Evolutionary conservation across 2,329 filamentous ascomycete genomes (phyloP).

Genomic region (Aureobasidium sp.): DNA sequence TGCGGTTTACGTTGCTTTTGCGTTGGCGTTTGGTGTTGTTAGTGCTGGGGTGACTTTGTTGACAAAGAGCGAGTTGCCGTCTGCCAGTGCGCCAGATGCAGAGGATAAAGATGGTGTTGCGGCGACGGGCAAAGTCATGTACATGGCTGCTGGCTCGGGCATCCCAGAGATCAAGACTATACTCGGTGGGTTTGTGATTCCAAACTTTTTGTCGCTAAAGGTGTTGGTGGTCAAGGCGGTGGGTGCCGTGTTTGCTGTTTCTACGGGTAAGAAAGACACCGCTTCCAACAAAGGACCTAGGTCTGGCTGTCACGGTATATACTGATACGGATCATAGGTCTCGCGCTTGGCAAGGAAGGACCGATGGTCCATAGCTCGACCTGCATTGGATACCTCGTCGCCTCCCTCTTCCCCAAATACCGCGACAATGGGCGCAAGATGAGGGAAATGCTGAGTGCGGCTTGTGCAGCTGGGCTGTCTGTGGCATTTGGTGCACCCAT

Average conservation of each 20-base stretch:
- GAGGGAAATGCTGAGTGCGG: slow-evolving; percentile 52
- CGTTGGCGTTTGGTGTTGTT: slow-evolving; percentile 44
- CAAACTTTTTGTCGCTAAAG: slow-evolving; percentile 49
- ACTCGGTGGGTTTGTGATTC: slow-evolving; percentile 54
- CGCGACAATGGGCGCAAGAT: slow-evolving; percentile 51
- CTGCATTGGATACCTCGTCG: slow-evolving; percentile 50
- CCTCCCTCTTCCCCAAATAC: slow-evolving; percentile 49
- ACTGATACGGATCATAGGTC: slow-evolving; percentile 31
- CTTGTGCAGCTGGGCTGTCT: slow-evolving; percentile 51
- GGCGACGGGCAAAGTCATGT: slow-evolving; percentile 46
- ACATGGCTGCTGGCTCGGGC: slow-evolving; percentile 52
- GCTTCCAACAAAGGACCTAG: too few species aligned
- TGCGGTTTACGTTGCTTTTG: slow-evolving; percentile 44
- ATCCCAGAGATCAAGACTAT: slow-evolving; percentile 59
- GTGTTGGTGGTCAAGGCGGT: slow-evolving; percentile 52
- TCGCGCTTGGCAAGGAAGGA: slow-evolving; percentile 57
- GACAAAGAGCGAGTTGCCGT: slow-evolving; percentile 44
- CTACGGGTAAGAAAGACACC: slow-evolving; percentile 35
- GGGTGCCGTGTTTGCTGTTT: slow-evolving; percentile 53
- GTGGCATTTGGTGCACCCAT: slow-evolving; percentile 58
- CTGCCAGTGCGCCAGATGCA: slow-evolving; percentile 29
- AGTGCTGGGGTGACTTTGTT: slow-evolving; percentile 45
- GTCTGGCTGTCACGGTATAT: not conserved
- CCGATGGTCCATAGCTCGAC: slow-evolving; percentile 57
- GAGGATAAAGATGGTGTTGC: slow-evolving; percentile 26